Base-by-base conservation (phyloP, 2,329 filamentous ascomycete genomes). In the Colletotrichum euphorbiae region DNA sequence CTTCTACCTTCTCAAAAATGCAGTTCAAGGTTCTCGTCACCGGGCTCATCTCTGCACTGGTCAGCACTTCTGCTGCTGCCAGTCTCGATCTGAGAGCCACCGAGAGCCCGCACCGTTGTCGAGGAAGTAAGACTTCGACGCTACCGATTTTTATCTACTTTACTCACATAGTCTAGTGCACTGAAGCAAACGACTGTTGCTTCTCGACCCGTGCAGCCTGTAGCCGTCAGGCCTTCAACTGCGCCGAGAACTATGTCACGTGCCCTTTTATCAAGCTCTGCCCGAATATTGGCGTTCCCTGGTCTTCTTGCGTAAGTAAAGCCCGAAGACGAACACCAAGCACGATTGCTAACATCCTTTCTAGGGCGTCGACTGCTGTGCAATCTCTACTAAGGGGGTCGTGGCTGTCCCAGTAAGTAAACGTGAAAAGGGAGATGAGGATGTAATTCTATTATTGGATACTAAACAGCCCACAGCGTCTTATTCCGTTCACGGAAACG, bases 211-310 rank as follows among this genome's bases (percentile, higher is more conserved):
- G 21, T 4, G 56, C 45, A 38, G 56, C 56, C 45, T 60, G 56
- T 19, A 24, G 5, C 3, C 56, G 43, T 11, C 56, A 60, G 42
- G 43, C 56, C 17, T 17, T 51, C 17, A 51, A 60, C 56, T 60
- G 56, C 46, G 58, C 46, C 3, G 58, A 61, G 46, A 61, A 61
- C 58, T 52, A 43, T n/a, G 36, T 61, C 11, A 28, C 33, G 4
- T 52, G 58, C 21, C 46, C 46, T 9, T 45, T 60, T 12, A 60
- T 50, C 31, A 60, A 60, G 33, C 56, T 60, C 11, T 60, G 56
- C 45, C 45, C 45, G 13, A 45, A 60, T 15, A 31, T 50, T 8
- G 56, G 56, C 4, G 56, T 60, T 19, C 43, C 56, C 13, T 60
- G 56, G 56, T 60, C 56, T 38, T 60, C 43, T 40, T 60, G 56